Base-by-base conservation (phyloP, 176 grass and related monocot genomes). In the Stipa capillata region DNA sequence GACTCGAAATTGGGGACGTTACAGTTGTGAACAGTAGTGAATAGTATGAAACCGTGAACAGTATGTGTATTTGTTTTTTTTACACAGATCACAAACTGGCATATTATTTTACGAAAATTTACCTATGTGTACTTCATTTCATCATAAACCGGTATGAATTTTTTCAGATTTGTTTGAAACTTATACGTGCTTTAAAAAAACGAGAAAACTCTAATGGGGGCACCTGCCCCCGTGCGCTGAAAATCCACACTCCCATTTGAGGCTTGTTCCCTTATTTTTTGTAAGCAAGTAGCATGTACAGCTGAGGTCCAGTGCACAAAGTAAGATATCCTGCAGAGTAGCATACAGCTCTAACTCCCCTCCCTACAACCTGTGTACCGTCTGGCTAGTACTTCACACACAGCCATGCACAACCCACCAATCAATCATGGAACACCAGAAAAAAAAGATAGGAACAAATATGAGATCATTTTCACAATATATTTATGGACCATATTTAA, bases 201-300 rank as follows among this genome's bases (percentile, higher is more conserved):
- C n/a, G n/a, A n/a, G n/a, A n/a, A n/a, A n/a, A n/a, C n/a, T n/a
- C n/a, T n/a, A n/a, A n/a, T n/a, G n/a, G n/a, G n/a, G n/a, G n/a
- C n/a, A n/a, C n/a, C n/a, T n/a, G n/a, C n/a, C n/a, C n/a, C n/a
- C n/a, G n/a, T n/a, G n/a, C n/a, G n/a, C n/a, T n/a, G n/a, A n/a
- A n/a, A n/a, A n/a, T n/a, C n/a, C n/a, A n/a, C n/a, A n/a, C n/a
- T 8, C 49, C 23, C 57, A 23, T 11, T 57, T 60, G 11, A 28
- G 45, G 53, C 50, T 78, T 77, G 72, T 34, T 53, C 20, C 43
- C 18, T 31, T 77, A 15, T 27, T 3, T 63, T 61, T 21, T 40
- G 21, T 31, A 32, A n/a, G 47, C 65, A 79, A 88, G 39, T 73
- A 37, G 86, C 74, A 40, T 66, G 36, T 74, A 72, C 86, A 88